Evolutionary conservation across 2,329 filamentous ascomycete species (phyloP).

Genomic region (Curvularia lunata): DNA sequence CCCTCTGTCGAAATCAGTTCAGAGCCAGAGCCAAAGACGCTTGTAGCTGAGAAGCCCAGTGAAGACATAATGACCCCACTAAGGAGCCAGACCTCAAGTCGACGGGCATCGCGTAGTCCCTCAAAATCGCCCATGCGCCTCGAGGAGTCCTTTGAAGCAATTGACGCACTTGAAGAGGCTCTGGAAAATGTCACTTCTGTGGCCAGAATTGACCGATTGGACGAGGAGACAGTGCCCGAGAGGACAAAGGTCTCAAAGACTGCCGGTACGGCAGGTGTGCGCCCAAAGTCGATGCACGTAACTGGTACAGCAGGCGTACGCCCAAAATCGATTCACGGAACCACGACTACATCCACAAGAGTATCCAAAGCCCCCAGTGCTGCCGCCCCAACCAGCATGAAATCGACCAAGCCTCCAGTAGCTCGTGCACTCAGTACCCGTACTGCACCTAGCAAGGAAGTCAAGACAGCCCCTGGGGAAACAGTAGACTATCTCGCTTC

Average conservation of each 20-base stretch:
- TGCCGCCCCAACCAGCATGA: conserved; percentile 38
- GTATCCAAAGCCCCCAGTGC: conserved; percentile 37
- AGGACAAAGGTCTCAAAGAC: conserved; percentile 23
- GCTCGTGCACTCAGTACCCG: conserved; percentile 40
- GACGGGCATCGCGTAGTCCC: conserved; percentile 33
- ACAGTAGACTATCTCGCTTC: conserved; percentile 49
- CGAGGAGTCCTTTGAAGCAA: conserved; percentile 58
- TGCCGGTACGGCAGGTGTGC: conserved; percentile 11
- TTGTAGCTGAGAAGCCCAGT: conserved; percentile 34
- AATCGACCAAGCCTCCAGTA: conserved; percentile 33
- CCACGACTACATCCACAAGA: conserved; percentile 20
- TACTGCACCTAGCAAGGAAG: conserved; percentile 29
- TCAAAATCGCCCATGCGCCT: conserved; percentile 45
- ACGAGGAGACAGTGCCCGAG: conserved; percentile 39
- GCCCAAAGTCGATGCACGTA: conserved; percentile 17
- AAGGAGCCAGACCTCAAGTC: conserved; percentile 28
- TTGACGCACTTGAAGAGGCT: conserved; percentile 60
- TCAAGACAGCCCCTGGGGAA: conserved; percentile 32
- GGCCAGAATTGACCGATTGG: conserved; percentile 42
- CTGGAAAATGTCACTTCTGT: conserved; percentile 56
- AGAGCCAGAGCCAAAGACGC: conserved; percentile 40
- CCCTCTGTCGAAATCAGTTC: conserved; percentile 30
- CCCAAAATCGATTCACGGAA: conserved; percentile 17
- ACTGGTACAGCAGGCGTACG: conserved; percentile 12
- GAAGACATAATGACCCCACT: conserved; percentile 33